Base-by-base conservation (phyloP, 768 basidiomycete genomes). In the Boletales sp. region DNA sequence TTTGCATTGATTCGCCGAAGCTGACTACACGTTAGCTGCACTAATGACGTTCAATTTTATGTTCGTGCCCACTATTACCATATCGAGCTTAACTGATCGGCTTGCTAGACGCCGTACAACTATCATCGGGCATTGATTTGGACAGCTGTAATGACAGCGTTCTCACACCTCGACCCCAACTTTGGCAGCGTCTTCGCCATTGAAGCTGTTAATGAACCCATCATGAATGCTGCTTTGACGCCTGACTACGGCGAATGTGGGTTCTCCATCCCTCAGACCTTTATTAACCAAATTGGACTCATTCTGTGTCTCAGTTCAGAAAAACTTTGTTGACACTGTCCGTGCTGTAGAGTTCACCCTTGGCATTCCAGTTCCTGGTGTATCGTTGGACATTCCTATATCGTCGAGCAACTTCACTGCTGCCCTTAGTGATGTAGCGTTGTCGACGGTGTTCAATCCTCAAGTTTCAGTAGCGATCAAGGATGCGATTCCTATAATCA, bases 81-180 rank as follows among this genome's bases (percentile, higher is more conserved):
- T 43, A 24, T 12, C 11, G 15, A 14, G n/a, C 27, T 43, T 47
- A 50, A 56, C 40, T 34, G 18, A 48, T 38, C 2, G 40, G 36
- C 52, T 19, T 34, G 15, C 36, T 17, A 59, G 87, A 90, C 84
- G 2, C 69, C 72, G 5, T 71, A 78, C 45, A 91, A 91, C 63
- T 91, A 87, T 54, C 78, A 81, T 51, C 83, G 89, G 7, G 89
- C 89, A 8, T 70, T 91, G 40, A 69, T 84, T n/a, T 91, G 89
- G 89, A 81, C 87, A 0, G 82, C 82, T 12, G 84, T 90, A 17
- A 90, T 90, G 83, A 84, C 89, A 1, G 67, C 77, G 10, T 69
- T 91, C 5, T 70, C 85, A 1, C 89, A 91, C 56, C 67, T 86
- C 31, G 83, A 90, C 60, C 75, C 87, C 6, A 69, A 72, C 36